A percentile compares a stretch with the other conserved stretches of the same genome.
Conservation (phyloP, 2,329 filamentous ascomycete genomes). For the Leptodontidium sp. region DNA sequence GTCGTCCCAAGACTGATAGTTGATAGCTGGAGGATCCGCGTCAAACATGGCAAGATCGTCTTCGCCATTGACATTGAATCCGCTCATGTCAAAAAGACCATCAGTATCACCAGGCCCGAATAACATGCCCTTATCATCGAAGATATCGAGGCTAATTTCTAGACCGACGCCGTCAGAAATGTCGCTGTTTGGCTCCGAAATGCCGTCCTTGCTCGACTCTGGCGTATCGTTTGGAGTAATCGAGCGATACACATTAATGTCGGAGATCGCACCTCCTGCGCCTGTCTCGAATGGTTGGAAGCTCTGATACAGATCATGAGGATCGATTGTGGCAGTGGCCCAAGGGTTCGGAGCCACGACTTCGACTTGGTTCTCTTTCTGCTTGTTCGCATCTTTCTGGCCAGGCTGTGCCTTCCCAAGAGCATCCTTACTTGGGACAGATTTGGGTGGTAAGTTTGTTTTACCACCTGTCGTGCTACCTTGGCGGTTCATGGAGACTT, state of each 20-base stretch:
- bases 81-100: constrained; percentile 54
- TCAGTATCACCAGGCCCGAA: constrained; percentile 54
- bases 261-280: constrained; percentile 58
- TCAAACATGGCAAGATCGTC: constrained; percentile 43
- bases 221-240: constrained; percentile 70
- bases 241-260: constrained; percentile 62
- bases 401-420: constrained; percentile 35
- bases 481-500: constrained; percentile 58
- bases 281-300: constrained; percentile 53
- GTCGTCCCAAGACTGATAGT: constrained; percentile 57
- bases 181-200: constrained; percentile 69
- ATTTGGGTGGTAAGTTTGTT: constrained; percentile 37
- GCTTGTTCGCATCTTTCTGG: constrained; percentile 41
- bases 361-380: constrained; percentile 43
- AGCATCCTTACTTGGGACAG: constrained; percentile 36
- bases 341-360: constrained; percentile 43
- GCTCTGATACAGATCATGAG: constrained; percentile 56
- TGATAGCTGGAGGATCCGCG: constrained; percentile 39
- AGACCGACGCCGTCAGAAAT: constrained; percentile 62
- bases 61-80: constrained; percentile 43
- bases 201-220: constrained; percentile 67
- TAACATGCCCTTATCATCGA: constrained; percentile 54
- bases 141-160: constrained; percentile 58
- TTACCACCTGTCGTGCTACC: constrained; percentile 55
- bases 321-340: constrained; percentile 60